phyloP scores from a whole-genome alignment of 441 rosid species.

The Erodium texanum region DNA sequence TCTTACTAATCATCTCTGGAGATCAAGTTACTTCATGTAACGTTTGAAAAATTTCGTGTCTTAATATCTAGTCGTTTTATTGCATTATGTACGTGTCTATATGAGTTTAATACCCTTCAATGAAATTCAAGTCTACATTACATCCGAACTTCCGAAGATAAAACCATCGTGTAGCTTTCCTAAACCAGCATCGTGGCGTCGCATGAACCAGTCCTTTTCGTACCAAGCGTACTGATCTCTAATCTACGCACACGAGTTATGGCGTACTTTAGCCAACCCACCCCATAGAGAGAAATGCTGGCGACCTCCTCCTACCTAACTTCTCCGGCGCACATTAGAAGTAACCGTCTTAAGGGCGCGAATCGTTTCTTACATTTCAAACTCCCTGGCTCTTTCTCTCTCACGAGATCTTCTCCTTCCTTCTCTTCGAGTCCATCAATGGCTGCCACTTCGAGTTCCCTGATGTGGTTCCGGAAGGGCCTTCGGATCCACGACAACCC shows the following conservation, averaged over 20 bases:
- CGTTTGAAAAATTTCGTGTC: no score
- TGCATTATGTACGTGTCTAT: no score
- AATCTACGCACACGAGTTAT: neutral
- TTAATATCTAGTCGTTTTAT: no score
- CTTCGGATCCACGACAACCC: slow-evolving; percentile 93
- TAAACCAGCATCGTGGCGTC: neutral
- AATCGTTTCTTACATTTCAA: neutral
- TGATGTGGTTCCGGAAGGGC: slow-evolving; percentile 91
- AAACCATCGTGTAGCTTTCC: neutral
- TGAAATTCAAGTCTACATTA: no score
- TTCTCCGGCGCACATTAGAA: neutral
- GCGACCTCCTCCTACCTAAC: neutral
- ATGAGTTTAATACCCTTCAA: no score
- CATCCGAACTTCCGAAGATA: no score
- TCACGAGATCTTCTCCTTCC: neutral
- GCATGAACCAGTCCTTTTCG: neutral
- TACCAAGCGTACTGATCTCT: neutral
- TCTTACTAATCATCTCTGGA: no score
- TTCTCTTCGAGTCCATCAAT: slow-evolving; percentile 28
- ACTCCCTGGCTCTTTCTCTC: neutral
- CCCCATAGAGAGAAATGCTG: neutral
- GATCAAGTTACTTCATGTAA: no score
- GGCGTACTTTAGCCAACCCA: neutral
- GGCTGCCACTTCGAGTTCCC: slow-evolving; percentile 45
- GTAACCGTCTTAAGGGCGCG: neutral